Evolutionary conservation across 1,284 basidiomycete species (phyloP).

Genomic region (Malassezia pachydermatis): DNA sequence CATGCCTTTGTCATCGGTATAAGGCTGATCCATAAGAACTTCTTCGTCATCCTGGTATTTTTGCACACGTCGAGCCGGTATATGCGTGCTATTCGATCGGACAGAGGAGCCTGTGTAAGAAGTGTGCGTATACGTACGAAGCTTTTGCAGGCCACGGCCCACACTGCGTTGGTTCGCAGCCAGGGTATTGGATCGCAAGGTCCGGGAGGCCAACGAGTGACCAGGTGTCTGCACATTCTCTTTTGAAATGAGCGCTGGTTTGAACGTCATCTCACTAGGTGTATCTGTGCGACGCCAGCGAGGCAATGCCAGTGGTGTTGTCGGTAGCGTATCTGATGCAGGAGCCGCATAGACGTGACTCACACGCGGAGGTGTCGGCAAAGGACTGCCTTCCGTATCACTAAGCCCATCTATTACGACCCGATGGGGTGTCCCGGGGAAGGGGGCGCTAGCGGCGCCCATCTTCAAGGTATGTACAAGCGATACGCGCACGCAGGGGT

Average conservation of each 20-base stretch:
- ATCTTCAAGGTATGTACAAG: too few species aligned
- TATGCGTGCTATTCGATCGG: constrained; percentile 24
- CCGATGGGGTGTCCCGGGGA: not conserved
- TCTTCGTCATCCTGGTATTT: constrained; percentile 37
- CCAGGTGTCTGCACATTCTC: constrained; percentile 1
- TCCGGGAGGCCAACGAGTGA: not conserved
- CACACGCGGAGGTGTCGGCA: constrained; percentile 19
- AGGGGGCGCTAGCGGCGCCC: not conserved
- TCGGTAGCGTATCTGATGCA: not conserved
- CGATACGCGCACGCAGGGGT: too few species aligned
- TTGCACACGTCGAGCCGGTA: constrained; percentile 29
- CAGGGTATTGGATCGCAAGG: not conserved
- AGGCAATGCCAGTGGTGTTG: not conserved
- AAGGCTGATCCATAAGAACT: constrained; percentile 19
- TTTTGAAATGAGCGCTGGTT: not conserved
- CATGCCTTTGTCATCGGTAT: not conserved
- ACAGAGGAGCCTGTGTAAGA: constrained; percentile 2
- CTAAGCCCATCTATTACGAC: not conserved
- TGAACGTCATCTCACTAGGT: not conserved
- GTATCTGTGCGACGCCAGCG: not conserved
- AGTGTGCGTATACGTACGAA: constrained; percentile 7
- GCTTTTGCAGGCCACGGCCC: constrained; percentile 13
- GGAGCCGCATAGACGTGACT: constrained; percentile 12
- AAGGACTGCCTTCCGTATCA: constrained; percentile 14
- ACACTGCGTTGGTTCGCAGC: constrained; percentile 14